Percentiles rank a stretch among this genome's conserved stretches.
Conservation (phyloP, 306 rosid genomes). For the Elaeagnus macrophylla region DNA sequence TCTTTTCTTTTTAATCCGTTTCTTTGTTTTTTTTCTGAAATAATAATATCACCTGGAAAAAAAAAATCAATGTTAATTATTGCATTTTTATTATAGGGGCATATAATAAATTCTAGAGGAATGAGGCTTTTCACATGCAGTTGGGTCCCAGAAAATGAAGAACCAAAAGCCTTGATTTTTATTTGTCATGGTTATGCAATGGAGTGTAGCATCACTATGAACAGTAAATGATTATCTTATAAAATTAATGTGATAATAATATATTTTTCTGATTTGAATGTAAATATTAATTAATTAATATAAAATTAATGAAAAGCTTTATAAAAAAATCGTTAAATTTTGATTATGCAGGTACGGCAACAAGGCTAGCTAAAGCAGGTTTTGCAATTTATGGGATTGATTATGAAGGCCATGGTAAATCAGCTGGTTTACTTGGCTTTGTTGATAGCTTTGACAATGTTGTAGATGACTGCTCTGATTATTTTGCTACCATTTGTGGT, state of each 20-base stretch:
- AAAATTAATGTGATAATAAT: no score
- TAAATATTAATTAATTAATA: no score
- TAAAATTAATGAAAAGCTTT: neutral
- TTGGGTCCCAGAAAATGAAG: slow-evolving; percentile 52
- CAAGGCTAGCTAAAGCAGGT: slow-evolving; percentile 54
- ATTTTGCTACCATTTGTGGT: slow-evolving; percentile 57
- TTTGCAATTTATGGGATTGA: slow-evolving; percentile 73
- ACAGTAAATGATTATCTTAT: slow-evolving; percentile 21
- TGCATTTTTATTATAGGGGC: slow-evolving; percentile 30
- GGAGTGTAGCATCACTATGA: slow-evolving; percentile 94
- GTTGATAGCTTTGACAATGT: slow-evolving; percentile 44
- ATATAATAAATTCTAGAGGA: slow-evolving; percentile 42
- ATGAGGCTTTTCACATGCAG: slow-evolving; percentile 50
- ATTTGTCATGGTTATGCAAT: slow-evolving; percentile 87
- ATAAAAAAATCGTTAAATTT: neutral
- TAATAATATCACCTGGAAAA: no score
- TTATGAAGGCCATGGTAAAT: slow-evolving; percentile 96
- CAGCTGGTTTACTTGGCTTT: slow-evolving; percentile 52
- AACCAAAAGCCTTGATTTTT: slow-evolving; percentile 58
- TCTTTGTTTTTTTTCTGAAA: no score
- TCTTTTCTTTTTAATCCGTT: no score
- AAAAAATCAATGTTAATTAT: neutral
- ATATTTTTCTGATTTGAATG: no score
- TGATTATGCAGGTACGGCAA: slow-evolving; percentile 48
- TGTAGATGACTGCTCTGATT: slow-evolving; percentile 40